Evolutionary conservation across 345 rosid species (phyloP).

Genomic region (Cardamine chenopodiifolia): DNA sequence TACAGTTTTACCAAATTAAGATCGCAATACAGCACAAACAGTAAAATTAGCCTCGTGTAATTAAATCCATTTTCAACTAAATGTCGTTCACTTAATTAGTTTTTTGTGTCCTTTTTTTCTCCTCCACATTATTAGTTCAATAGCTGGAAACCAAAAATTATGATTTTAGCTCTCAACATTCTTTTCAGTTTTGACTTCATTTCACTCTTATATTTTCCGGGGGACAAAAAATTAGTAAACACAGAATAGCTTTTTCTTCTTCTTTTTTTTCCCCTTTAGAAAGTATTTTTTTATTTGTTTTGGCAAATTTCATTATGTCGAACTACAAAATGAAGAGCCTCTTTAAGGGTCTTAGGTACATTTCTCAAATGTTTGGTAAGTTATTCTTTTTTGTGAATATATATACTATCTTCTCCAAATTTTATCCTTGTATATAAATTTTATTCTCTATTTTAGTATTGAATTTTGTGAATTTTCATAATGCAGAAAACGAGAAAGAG

Average conservation of each 20-base stretch:
- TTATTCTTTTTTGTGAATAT: background rate
- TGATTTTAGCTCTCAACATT: constrained; percentile 37
- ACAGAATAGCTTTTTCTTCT: background rate
- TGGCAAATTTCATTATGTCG: constrained; percentile 39
- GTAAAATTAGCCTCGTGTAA: background rate
- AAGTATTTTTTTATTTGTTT: background rate
- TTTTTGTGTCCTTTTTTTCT: background rate
- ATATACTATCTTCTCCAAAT: too few species aligned
- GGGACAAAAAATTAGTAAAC: background rate
- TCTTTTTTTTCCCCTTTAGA: background rate
- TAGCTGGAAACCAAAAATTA: constrained; percentile 7
- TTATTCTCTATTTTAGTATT: background rate
- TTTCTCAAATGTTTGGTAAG: constrained; percentile 76
- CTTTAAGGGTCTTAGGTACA: constrained; percentile 65
- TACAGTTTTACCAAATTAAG: constrained; percentile 35
- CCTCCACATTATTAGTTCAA: constrained; percentile 32
- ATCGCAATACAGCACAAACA: constrained; percentile 16
- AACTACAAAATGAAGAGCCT: constrained; percentile 74
- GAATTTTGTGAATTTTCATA: background rate
- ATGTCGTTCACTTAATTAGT: constrained; percentile 32
- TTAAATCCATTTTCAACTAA: constrained; percentile 9
- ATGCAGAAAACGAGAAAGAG: constrained; percentile 75
- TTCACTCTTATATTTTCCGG: background rate
- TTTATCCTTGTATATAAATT: too few species aligned
- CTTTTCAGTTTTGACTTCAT: too few species aligned